Evolutionary conservation across 2,329 filamentous ascomycete species (phyloP).

Genomic region (Tolypocladium inflatum): DNA sequence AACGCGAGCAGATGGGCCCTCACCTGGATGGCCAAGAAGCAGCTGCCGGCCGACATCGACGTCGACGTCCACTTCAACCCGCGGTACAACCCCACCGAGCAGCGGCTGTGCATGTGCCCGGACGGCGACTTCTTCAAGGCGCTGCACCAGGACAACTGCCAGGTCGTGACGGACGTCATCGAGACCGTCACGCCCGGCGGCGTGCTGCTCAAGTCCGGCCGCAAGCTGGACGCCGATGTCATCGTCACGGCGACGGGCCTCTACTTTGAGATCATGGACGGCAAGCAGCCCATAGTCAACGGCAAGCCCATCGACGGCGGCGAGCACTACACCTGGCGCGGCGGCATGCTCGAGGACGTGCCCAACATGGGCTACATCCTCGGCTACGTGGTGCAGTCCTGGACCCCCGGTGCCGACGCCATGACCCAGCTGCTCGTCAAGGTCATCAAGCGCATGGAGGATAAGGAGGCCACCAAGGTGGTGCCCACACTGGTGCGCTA

Average conservation of each 20-base stretch:
- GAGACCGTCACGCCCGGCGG: slow-evolving; percentile 36
- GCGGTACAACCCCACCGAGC: slow-evolving; percentile 58
- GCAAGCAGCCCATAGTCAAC: slow-evolving; percentile 43
- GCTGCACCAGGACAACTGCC: slow-evolving; percentile 31
- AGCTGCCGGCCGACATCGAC: slow-evolving; percentile 44
- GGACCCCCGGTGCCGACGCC: slow-evolving; percentile 57
- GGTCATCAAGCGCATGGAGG: slow-evolving; percentile 43
- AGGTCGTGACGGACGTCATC: slow-evolving; percentile 43
- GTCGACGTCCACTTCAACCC: slow-evolving; percentile 56
- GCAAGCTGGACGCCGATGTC: slow-evolving; percentile 50
- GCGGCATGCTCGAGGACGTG: slow-evolving; percentile 54
- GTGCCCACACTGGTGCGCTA: slow-evolving; percentile 30
- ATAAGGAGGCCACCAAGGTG: slow-evolving; percentile 32
- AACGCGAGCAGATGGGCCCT: slow-evolving; percentile 20
- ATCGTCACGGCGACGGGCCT: slow-evolving; percentile 63
- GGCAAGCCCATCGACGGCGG: slow-evolving; percentile 35
- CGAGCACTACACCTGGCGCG: slow-evolving; percentile 52
- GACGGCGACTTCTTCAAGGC: slow-evolving; percentile 47
- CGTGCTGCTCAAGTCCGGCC: slow-evolving; percentile 36
- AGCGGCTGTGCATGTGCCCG: slow-evolving; percentile 61
- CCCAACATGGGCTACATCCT: slow-evolving; percentile 54
- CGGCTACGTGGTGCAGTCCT: slow-evolving; percentile 57
- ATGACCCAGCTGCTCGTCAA: slow-evolving; percentile 35
- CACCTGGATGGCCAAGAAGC: slow-evolving; percentile 29
- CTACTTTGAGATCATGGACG: slow-evolving; percentile 47